Percentiles rank a stretch among this genome's conserved stretches.
Evolutionary conservation across 176 grass and related monocot species (phyloP).

Genomic region (Musa itinerans): DNA sequence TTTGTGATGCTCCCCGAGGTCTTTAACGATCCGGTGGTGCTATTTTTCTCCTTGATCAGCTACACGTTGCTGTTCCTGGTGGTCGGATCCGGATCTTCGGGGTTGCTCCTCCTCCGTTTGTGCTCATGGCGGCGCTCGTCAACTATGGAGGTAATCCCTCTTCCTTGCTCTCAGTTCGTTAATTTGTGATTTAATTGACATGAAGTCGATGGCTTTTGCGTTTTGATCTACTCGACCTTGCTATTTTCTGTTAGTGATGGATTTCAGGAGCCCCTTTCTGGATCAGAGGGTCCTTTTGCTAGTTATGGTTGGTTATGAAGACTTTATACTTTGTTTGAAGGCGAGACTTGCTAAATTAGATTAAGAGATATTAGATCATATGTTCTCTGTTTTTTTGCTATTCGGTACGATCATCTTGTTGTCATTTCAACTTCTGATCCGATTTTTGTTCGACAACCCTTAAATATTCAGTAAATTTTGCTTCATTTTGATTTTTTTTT

Average conservation of each 20-base stretch:
- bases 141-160: not conserved
- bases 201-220: not conserved
- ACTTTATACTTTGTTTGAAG: not conserved
- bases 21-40: not conserved
- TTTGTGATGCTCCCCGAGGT: not conserved
- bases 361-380: not conserved
- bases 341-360: not conserved
- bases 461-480: not conserved
- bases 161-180: not conserved
- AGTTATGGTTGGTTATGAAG: not conserved
- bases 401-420: too few species aligned
- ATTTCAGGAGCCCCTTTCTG: not conserved
- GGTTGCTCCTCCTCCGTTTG: not conserved
- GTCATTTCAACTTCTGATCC: too few species aligned
- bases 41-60: not conserved
- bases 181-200: not conserved
- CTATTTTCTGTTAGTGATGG: not conserved
- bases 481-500: not conserved
- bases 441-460: too few species aligned
- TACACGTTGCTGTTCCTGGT: not conserved
- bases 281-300: not conserved
- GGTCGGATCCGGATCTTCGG: not conserved
- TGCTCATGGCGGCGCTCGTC: not conserved
- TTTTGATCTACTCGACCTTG: not conserved
- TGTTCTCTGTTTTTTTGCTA: not conserved